A percentile compares a stretch with the other conserved stretches of the same genome.
Evolutionary conservation across 2,329 filamentous ascomycete genomes (phyloP).

Genomic region (Colletotrichum simmondsii): DNA sequence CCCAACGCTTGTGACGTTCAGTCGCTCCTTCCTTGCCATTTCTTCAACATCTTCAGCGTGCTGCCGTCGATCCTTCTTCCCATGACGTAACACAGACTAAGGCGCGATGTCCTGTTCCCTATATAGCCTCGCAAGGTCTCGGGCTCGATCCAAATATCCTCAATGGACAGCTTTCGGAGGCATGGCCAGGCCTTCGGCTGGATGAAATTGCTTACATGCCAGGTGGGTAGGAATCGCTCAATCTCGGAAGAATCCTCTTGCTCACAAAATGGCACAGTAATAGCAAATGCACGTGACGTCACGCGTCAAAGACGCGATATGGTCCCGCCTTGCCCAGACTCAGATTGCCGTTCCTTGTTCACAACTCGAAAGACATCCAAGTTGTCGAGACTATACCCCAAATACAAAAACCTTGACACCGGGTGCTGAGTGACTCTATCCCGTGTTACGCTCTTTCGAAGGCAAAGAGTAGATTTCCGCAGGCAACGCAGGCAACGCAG

Average conservation of each 20-base stretch:
- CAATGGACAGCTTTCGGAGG: too few species aligned
- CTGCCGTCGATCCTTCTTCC: too few species aligned
- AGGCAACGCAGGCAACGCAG: not conserved
- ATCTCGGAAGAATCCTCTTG: not conserved
- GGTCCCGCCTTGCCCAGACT: not conserved
- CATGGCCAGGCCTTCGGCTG: too few species aligned
- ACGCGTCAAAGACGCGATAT: not conserved
- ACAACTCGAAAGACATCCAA: not conserved
- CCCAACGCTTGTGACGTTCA: too few species aligned
- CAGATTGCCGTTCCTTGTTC: not conserved
- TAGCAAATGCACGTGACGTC: not conserved
- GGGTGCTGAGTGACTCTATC: not conserved
- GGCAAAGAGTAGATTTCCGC: not conserved
- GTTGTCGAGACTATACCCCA: not conserved
- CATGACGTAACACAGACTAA: too few species aligned
- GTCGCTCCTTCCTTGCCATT: too few species aligned
- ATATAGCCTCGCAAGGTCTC: too few species aligned
- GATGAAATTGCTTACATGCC: too few species aligned
- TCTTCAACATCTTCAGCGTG: too few species aligned
- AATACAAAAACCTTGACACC: not conserved
- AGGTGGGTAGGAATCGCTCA: too few species aligned
- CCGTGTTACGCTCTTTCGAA: not conserved
- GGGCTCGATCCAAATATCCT: too few species aligned
- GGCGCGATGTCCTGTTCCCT: too few species aligned
- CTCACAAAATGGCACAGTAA: not conserved